Percentiles rank a stretch among this genome's conserved stretches.
Conservation (phyloP, 148 eudicot species). For the Cornus suecica region DNA sequence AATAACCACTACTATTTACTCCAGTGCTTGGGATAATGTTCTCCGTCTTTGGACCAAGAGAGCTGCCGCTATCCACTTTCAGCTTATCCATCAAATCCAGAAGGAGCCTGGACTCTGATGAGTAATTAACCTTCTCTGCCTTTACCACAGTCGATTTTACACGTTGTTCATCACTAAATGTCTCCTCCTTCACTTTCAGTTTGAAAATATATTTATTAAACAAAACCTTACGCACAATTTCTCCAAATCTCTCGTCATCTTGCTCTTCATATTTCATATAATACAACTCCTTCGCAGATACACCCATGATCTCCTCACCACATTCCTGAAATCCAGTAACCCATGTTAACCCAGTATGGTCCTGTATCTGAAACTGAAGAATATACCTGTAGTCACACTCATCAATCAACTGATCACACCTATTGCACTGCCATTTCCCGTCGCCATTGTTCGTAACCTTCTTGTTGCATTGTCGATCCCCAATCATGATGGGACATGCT, state of each 20-base stretch:
- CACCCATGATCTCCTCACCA: slow-evolving; percentile 81
- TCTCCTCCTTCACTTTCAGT: slow-evolving; percentile 94
- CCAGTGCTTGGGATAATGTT: slow-evolving; percentile 20
- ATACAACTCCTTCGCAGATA: slow-evolving; percentile 68
- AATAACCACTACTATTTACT: slow-evolving; percentile 23
- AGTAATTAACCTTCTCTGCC: slow-evolving; percentile 56
- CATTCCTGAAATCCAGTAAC: slow-evolving; percentile 85
- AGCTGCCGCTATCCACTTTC: slow-evolving; percentile 32
- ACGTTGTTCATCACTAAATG: slow-evolving; percentile 75
- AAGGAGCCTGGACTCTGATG: slow-evolving; percentile 52
- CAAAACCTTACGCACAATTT: slow-evolving; percentile 41
- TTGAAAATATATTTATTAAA: slow-evolving; percentile 63
- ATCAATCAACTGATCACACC: slow-evolving; percentile 74
- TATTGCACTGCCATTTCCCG: slow-evolving; percentile 92
- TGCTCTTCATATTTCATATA: slow-evolving; percentile 62
- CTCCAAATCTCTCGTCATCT: slow-evolving; percentile 63
- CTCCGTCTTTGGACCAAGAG: slow-evolving; percentile 28
- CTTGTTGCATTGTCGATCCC: slow-evolving; percentile 82
- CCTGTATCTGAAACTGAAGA: slow-evolving; percentile 87
- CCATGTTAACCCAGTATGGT: slow-evolving; percentile 88
- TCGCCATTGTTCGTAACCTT: slow-evolving; percentile 90
- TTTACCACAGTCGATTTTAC: slow-evolving; percentile 82
- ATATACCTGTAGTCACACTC: slow-evolving; percentile 89
- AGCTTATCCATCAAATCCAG: slow-evolving; percentile 45
- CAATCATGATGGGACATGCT: slow-evolving; percentile 73